Conservation (phyloP, 1,139 yeast species). For the Nakaseomyces sp. region DNA sequence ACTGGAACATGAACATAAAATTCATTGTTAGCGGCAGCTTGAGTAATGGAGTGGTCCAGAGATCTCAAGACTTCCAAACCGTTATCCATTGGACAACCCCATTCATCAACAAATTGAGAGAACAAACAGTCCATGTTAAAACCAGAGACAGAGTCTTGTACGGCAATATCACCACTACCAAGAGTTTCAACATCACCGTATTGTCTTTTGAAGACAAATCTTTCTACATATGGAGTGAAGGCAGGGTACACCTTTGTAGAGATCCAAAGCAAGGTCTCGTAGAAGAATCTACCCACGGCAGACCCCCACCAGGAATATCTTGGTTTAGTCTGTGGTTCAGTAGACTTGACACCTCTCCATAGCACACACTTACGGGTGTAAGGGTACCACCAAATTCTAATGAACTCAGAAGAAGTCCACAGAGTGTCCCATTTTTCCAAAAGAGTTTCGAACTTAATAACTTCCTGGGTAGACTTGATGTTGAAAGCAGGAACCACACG, state of each 20-base stretch:
- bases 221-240: slow-evolving; percentile 76
- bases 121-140: slow-evolving; percentile 93
- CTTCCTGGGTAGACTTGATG: slow-evolving; percentile 72
- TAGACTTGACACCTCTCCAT: slow-evolving; percentile 77
- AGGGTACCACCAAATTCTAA: slow-evolving; percentile 97
- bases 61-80: slow-evolving; percentile 67
- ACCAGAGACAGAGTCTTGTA: slow-evolving; percentile 76
- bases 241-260: slow-evolving; percentile 66
- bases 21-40: slow-evolving; percentile 51
- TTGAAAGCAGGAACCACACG: slow-evolving; percentile 80
- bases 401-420: slow-evolving; percentile 88
- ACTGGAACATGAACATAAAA: slow-evolving; percentile 91
- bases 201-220: slow-evolving; percentile 75
- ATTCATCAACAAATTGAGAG: slow-evolving; percentile 90
- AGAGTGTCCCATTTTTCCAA: slow-evolving; percentile 59
- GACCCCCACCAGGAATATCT: slow-evolving; percentile 84
- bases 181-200: slow-evolving; percentile 68
- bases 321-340: slow-evolving; percentile 56
- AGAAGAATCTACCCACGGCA: slow-evolving; percentile 62
- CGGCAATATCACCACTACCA: slow-evolving; percentile 58
- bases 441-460: slow-evolving; percentile 65
- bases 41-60: slow-evolving; percentile 50
- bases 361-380: slow-evolving; percentile 75
- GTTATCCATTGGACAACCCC: slow-evolving; percentile 80
- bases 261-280: slow-evolving; percentile 70